A percentile compares a stretch with the other conserved stretches of the same genome.
Evolutionary conservation across 768 basidiomycete genomes (phyloP).

Genomic region (Nidularia pulvinata): DNA sequence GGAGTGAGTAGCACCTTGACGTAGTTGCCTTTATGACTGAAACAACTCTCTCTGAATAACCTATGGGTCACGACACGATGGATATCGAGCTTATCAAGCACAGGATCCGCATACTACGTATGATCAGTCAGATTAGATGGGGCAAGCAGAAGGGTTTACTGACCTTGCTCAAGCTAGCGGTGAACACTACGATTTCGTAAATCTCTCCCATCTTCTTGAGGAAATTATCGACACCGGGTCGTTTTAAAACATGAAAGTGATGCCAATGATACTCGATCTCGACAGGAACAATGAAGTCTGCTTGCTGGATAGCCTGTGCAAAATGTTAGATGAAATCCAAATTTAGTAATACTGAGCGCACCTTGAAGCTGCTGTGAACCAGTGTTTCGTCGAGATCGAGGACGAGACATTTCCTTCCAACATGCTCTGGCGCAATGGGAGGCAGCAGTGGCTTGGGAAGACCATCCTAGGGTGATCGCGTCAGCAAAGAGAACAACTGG

Average conservation of each 20-base stretch:
- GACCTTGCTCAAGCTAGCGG: constrained; percentile 98
- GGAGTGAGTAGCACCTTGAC: constrained; percentile 72
- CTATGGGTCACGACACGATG: constrained; percentile 92
- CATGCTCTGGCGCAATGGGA: constrained; percentile 79
- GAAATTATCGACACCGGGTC: constrained; percentile 97
- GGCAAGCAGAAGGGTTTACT: constrained; percentile 11
- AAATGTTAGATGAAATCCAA: not conserved
- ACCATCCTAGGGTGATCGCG: constrained; percentile 65
- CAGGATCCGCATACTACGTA: constrained; percentile 93
- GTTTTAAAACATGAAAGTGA: constrained; percentile 98
- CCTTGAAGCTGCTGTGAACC: constrained; percentile 98
- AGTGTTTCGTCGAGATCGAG: constrained; percentile 98
- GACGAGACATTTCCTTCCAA: constrained; percentile 92
- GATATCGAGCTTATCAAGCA: constrained; percentile 94
- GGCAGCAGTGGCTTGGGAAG: constrained; percentile 84
- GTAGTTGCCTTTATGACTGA: constrained; percentile 99
- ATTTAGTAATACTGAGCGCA: constrained; percentile 22
- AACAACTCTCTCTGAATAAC: constrained; percentile 97
- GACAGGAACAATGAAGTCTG: constrained; percentile 98
- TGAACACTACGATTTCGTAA: constrained; percentile 98
- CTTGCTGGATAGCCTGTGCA: constrained; percentile 81
- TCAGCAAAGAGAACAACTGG: not conserved
- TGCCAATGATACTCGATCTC: constrained; percentile 99
- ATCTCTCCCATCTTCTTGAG: constrained; percentile 97
- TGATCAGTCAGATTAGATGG: not conserved